Percentiles rank a stretch among this genome's conserved stretches.
These are phyloP conservation scores for Botrytis galanthina DNA, from an alignment of 2,329 filamentous ascomycete species.

Conservation along the genomic window DNA sequence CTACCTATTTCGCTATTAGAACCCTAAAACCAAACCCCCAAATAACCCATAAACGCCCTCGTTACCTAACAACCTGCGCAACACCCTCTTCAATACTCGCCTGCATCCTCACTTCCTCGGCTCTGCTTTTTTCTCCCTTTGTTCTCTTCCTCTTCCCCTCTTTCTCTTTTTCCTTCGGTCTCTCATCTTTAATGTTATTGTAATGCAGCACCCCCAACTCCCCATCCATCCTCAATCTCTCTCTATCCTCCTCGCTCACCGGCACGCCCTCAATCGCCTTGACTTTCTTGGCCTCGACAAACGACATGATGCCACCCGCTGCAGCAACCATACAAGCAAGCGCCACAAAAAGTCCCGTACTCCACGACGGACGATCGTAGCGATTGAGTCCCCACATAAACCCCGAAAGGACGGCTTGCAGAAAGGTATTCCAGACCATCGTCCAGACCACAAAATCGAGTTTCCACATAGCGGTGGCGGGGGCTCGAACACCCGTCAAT, in stretches of 20 bases:
- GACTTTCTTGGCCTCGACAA: slow-evolving; percentile 67
- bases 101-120: neutral
- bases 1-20: neutral
- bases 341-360: slow-evolving; percentile 75
- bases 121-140: neutral
- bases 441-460: slow-evolving; percentile 77
- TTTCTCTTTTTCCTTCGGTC: slow-evolving; percentile 45
- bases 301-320: slow-evolving; percentile 67
- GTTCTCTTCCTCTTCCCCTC: slow-evolving; percentile 22
- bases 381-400: slow-evolving; percentile 84
- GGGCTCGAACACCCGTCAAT: slow-evolving; percentile 68
- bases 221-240: slow-evolving; percentile 51
- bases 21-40: neutral
- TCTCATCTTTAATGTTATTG: slow-evolving; percentile 55
- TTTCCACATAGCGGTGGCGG: slow-evolving; percentile 68
- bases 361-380: slow-evolving; percentile 72
- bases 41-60: neutral
- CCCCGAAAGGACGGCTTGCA: slow-evolving; percentile 69
- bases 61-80: neutral
- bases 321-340: slow-evolving; percentile 69
- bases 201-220: slow-evolving; percentile 58
- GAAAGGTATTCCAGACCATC: slow-evolving; percentile 74
- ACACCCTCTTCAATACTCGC: neutral
- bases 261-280: slow-evolving; percentile 71
- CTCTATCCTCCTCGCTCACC: slow-evolving; percentile 54